These are phyloP conservation scores for Fusarium tuaranense DNA, from an alignment of 2,329 filamentous ascomycete genomes.

Conservation along the genomic window DNA sequence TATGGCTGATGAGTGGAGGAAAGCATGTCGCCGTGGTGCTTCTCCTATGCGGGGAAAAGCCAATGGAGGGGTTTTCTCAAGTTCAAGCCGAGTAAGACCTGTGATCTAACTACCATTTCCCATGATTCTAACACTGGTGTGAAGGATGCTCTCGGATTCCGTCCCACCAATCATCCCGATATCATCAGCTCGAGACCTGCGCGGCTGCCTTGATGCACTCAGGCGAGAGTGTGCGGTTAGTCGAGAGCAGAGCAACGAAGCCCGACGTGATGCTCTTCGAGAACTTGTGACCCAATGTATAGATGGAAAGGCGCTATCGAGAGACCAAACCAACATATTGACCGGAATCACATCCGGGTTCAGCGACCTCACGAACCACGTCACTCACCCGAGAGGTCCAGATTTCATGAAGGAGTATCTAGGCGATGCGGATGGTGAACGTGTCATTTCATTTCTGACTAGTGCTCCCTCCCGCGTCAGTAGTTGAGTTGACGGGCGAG, in stretches of 20 bases:
- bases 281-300: conserved; percentile 43
- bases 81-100: conserved; percentile 57
- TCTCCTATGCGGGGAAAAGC: conserved; percentile 50
- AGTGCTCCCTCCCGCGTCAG: conserved; percentile 31
- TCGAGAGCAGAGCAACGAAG: neutral
- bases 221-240: conserved; percentile 39
- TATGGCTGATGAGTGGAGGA: conserved; percentile 56
- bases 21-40: conserved; percentile 58
- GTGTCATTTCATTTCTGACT: conserved; percentile 47
- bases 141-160: conserved; percentile 48
- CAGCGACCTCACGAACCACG: conserved; percentile 42
- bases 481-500: neutral
- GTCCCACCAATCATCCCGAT: conserved; percentile 59
- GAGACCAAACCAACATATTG: conserved; percentile 43
- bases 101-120: neutral
- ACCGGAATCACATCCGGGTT: conserved; percentile 45
- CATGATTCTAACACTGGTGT: neutral
- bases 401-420: conserved; percentile 42
- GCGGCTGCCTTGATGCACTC: conserved; percentile 54
- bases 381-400: conserved; percentile 30
- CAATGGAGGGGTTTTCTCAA: conserved; percentile 52
- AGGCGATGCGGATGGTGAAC: conserved; percentile 45
- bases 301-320: conserved; percentile 42
- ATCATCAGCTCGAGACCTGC: conserved; percentile 49
- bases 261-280: neutral